Evolutionary conservation across 1,139 yeast genomes (phyloP), one percentile per base, ranked within the genome.

Genomic region (Hyphopichia burtonii): DNA sequence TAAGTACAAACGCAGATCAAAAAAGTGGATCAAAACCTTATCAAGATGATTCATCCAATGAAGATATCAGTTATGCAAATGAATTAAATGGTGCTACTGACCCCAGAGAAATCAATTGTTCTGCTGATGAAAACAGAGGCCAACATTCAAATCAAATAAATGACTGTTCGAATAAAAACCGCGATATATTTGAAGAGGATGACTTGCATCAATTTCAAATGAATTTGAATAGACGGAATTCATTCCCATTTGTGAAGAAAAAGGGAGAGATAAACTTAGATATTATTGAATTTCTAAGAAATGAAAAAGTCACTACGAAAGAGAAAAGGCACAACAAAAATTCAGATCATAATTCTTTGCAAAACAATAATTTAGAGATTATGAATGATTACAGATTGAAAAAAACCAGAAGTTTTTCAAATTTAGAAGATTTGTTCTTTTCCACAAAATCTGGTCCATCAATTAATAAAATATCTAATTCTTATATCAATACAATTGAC

Each of bases 371-470:
- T 9, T 12, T 17, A 12, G 32, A 23, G 7, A 22, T 23, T 3
- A 28, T 23, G 14, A 7, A 23, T 14, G 27, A 22, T 9, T 31
- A 22, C 15, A 31, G 23, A 6, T 23, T 34, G 9, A 28, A 47
- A 14, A 48, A 74, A 41, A 60, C 72, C 38, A 52, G 59, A 35
- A 78, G 85, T 45, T 66, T 68, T 37, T 74, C 85, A 2, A 50
- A 60, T 19, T 59, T 78, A 10, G 80, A 76, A 32, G 68, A 66
- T 4, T 22, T 55, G 59, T 1, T 47, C 72, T n/a, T 22, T 19
- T 1, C 51, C 61, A 27, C 31, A 31, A 22, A 40, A 15, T 39
- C 38, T 23, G 20, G 36, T 17, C 37, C 17, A 28, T 40, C 70
- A 0, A 45, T 66, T 18, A 57, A 55, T 5, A 70, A 49, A 47